Evolutionary conservation across 2,329 filamentous ascomycete species (phyloP).

Genomic region (Calonectria crousiana): DNA sequence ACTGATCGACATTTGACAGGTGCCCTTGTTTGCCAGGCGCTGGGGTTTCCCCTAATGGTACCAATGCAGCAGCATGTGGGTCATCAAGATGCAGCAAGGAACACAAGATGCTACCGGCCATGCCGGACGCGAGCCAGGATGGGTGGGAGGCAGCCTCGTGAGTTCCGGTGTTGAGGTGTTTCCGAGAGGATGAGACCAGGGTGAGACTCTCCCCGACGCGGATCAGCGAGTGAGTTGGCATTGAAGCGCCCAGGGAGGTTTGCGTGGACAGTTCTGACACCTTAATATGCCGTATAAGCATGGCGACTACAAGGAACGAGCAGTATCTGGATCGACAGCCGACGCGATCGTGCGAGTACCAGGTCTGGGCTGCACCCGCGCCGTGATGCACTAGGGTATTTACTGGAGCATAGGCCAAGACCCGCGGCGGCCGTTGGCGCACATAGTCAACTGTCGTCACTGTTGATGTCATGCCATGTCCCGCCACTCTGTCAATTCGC

Average conservation of each 20-base stretch:
- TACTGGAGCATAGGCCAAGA: background rate
- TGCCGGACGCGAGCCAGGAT: conserved; percentile 16
- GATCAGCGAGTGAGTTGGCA: conserved; percentile 2
- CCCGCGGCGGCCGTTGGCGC: conserved; percentile 6
- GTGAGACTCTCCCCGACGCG: conserved; percentile 11
- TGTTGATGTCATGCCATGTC: conserved; percentile 1
- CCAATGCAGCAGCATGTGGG: conserved; percentile 22
- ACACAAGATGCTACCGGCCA: conserved; percentile 13
- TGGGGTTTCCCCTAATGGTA: conserved; percentile 15
- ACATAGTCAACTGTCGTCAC: background rate
- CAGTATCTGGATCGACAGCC: conserved; percentile 7
- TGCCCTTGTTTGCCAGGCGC: conserved; percentile 1
- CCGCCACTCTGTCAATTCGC: background rate
- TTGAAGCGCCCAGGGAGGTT: conserved; percentile 3
- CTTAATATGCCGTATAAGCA: conserved; percentile 2
- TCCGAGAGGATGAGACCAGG: conserved; percentile 3
- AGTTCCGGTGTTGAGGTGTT: background rate
- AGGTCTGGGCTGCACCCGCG: conserved; percentile 1
- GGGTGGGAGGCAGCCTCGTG: conserved; percentile 11
- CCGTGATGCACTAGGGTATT: conserved; percentile 6
- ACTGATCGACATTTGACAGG: conserved; percentile 27
- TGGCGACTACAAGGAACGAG: conserved; percentile 13
- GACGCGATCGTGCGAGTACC: conserved; percentile 3
- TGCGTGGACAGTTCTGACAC: conserved; percentile 2
- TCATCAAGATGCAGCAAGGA: background rate